Conservation (phyloP, 2,329 filamentous ascomycete species). For the Paramyrothecium roridum region DNA sequence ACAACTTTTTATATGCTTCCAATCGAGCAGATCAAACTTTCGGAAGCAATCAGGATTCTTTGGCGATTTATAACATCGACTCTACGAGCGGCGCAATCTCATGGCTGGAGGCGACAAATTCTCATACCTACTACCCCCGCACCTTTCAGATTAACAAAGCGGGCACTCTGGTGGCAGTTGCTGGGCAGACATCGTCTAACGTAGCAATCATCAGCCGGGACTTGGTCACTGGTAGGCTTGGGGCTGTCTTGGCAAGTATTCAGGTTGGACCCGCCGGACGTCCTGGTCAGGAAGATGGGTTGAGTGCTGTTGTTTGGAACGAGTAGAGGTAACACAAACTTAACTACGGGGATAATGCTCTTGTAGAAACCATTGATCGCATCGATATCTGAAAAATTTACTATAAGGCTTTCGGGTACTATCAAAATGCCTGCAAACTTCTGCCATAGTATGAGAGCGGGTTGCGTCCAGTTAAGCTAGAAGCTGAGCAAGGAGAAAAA, state of each 20-base stretch:
- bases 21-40: slow-evolving; percentile 62
- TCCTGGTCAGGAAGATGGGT: slow-evolving; percentile 40
- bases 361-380: too few relatives aligned
- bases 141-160: slow-evolving; percentile 60
- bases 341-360: too few relatives aligned
- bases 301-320: slow-evolving; percentile 46
- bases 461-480: neutral
- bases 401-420: too few relatives aligned
- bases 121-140: slow-evolving; percentile 58
- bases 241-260: slow-evolving; percentile 38
- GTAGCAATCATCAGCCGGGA: slow-evolving; percentile 58
- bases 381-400: too few relatives aligned
- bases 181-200: slow-evolving; percentile 56
- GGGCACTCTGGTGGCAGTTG: slow-evolving; percentile 60
- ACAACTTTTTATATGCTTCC: slow-evolving; percentile 55
- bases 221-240: slow-evolving; percentile 50
- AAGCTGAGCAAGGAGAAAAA: neutral
- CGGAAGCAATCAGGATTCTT: slow-evolving; percentile 49
- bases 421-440: neutral
- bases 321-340: slow-evolving; percentile 27
- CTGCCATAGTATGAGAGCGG: neutral
- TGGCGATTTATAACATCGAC: slow-evolving; percentile 49
- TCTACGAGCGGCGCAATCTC: slow-evolving; percentile 41
- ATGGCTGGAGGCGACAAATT: slow-evolving; percentile 52
- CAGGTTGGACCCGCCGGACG: slow-evolving; percentile 35